Evolutionary conservation across 1,284 basidiomycete species (phyloP), one percentile per base, ranked within the genome.

Genomic region (Ganoderma boninense): DNA sequence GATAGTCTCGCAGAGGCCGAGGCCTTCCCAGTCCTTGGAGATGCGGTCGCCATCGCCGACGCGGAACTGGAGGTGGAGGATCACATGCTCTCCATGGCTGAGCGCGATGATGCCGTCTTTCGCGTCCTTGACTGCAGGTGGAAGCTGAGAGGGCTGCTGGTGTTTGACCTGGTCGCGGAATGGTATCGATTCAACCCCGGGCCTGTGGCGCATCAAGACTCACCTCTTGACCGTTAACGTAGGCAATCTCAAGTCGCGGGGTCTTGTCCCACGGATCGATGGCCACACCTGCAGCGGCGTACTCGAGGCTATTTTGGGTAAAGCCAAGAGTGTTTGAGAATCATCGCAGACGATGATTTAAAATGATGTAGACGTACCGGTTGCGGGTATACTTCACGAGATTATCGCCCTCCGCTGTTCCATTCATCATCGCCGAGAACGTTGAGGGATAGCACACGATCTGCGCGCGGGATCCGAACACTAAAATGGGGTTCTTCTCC

Each of bases 41-140:
- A 69, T 56, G 8, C 32, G 46, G 26, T 65, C 54, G 52, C 68
- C 71, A 60, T 72, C 61, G 5, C 71, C 71, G 11, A 72, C 63
- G 63, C 71, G 68, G 68, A 72, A 72, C 23, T 72, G 71, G 43
- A 66, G 62, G 42, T 59, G 62, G 44, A 72, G 52, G 59, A 72
- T 62, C 26, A 43, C 68, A 43, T 64, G 67, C 1, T 72, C 71
- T 38, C 71, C 68, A 7, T 38, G 59, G 26, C 67, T 44, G 52
- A 72, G 68, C 3, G 63, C 57, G 38, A 72, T 40, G 43, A 64
- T 56, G 52, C 65, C 68, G 11, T 60, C 23, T 26, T 57, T 32
- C 7, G 66, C 66, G 54, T 65, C 65, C 16, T 69, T 67, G 40
- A 72, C 49, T 42, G 44, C 46, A 4, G 23, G 29, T 2, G 71